Percentiles rank a stretch among this genome's conserved stretches.
Conservation (phyloP, 371 early-diverging fungal genomes). For the Chytridium lagenaria region DNA sequence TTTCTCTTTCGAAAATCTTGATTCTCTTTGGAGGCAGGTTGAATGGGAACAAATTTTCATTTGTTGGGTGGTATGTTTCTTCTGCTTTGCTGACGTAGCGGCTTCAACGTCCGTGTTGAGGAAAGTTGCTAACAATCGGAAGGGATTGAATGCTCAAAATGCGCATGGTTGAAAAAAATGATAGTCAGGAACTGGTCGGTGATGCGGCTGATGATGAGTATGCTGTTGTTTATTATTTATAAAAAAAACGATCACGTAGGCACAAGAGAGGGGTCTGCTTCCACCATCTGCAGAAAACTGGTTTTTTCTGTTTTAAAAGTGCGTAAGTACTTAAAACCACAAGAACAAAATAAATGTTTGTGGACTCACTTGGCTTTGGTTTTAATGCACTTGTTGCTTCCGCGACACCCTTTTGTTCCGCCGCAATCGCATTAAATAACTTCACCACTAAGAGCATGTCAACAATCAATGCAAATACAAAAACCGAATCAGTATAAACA, state of each 20-base stretch:
- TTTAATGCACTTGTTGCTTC: background rate
- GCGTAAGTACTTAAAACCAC: background rate
- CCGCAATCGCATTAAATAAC: constrained; percentile 10
- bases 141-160: too few species aligned
- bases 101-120: too few species aligned
- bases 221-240: too few species aligned
- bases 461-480: background rate
- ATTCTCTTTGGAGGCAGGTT: background rate
- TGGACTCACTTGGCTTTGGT: background rate
- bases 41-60: too few species aligned
- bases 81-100: too few species aligned
- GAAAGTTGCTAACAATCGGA: too few species aligned
- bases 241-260: too few species aligned
- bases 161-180: too few species aligned
- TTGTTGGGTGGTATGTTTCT: too few species aligned
- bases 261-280: too few species aligned
- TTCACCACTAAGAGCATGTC: background rate
- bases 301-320: background rate
- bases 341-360: background rate
- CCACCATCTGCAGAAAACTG: constrained; percentile 16
- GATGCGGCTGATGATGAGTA: background rate
- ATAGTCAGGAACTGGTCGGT: background rate
- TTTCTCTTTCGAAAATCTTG: background rate
- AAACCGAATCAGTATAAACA: background rate
- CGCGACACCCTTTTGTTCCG: background rate